Base-by-base conservation (phyloP, 2,329 filamentous ascomycete species). In the Sclerotinia minor region DNA sequence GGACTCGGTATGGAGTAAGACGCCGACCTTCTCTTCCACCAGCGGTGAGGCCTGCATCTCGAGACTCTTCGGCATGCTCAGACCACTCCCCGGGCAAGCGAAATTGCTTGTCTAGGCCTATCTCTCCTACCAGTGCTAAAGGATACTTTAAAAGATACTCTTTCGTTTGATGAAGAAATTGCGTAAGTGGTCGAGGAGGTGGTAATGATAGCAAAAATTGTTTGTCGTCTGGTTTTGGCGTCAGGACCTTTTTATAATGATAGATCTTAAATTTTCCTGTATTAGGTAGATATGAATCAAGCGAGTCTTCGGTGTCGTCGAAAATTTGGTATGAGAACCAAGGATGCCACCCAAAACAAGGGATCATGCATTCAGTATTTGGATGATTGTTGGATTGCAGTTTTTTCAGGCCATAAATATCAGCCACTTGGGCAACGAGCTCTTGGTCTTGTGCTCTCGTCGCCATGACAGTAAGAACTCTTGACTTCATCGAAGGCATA, bases 271-370 rank as follows among this genome's bases (percentile, higher is more conserved):
- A 75, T 41, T 72, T 67, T 44, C 77, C 74, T 0, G 69, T 69
- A 45, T 29, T 54, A 26, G 65, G 38, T 24, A 55, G 1, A 21
- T 35, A 26, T 35, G 73, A 54, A 35, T 64, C 17, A 15, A 65
- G 32, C 24, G 47, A 72, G 69, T 65, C 69, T 50, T 75, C 76
- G 26, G 76, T 77, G 76, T 92, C 87, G 74, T 89, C 84, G 75
- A 88, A 92, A 73, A 95, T 83, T 71, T 92, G 88, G 77, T 94
- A 83, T 1, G 91, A 90, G 78, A 94, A 94, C 92, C 92, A 95
- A 0, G 92, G 92, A 76, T 95, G 92, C 90, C 91, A 94, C 26
- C 92, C 92, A 78, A 94, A 94, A n/a, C 88, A 87, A 0, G 92
- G 90, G 4, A 94, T 73, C 32, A 89, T 76, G 69, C 81, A 81